Evolutionary conservation across 2,329 filamentous ascomycete species (phyloP).

Genomic region (Stagonosporopsis tanaceti): DNA sequence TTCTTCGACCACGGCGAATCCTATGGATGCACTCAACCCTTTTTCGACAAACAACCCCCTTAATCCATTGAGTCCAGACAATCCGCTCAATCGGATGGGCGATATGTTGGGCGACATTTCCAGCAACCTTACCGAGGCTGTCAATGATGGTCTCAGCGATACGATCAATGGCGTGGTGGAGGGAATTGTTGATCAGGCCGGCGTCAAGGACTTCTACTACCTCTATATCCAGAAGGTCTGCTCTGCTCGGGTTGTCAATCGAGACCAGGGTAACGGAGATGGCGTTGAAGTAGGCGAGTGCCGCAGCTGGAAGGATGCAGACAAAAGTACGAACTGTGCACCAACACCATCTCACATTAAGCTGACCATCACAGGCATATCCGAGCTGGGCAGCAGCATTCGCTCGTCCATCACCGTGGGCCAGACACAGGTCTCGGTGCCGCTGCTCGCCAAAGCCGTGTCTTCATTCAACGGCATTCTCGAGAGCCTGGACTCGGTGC

Average conservation of each 20-base stretch:
- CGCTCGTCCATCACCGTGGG: slow-evolving; percentile 26
- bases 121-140: slow-evolving; percentile 20
- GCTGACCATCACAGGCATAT: slow-evolving; percentile 19
- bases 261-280: not conserved
- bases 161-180: slow-evolving; percentile 20
- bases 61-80: slow-evolving; percentile 20
- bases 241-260: not conserved
- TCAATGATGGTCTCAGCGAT: slow-evolving; percentile 22
- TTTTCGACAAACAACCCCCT: slow-evolving; percentile 23
- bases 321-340: slow-evolving; percentile 4
- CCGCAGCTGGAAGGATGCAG: slow-evolving; percentile 18
- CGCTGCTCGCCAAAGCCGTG: slow-evolving; percentile 20
- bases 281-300: slow-evolving; percentile 16
- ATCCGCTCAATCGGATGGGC: slow-evolving; percentile 6
- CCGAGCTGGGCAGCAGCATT: slow-evolving; percentile 5
- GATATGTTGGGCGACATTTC: slow-evolving; percentile 15
- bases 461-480: slow-evolving; percentile 15
- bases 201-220: slow-evolving; percentile 25
- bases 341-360: not conserved
- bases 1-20: slow-evolving; percentile 3
- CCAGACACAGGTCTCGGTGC: slow-evolving; percentile 26
- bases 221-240: slow-evolving; percentile 25
- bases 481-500: slow-evolving; percentile 6
- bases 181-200: slow-evolving; percentile 10
- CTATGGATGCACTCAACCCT: slow-evolving; percentile 16